phyloP scores from a whole-genome alignment of 768 basidiomycete genomes.

The Kwoniella pini region DNA sequence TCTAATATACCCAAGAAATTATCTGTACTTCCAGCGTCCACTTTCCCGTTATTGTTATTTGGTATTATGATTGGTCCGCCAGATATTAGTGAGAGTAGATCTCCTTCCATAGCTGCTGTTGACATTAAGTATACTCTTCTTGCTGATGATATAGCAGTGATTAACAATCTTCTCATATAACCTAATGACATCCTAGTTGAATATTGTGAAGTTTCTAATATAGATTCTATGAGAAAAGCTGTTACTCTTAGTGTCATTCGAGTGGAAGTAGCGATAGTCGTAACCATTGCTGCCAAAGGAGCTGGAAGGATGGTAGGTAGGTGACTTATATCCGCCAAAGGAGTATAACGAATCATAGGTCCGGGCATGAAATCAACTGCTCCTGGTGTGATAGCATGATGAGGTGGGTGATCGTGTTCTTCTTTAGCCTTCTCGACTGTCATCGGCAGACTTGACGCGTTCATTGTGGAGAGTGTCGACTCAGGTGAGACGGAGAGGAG shows the following conservation, averaged over 20 bases:
- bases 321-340: conserved; percentile 16
- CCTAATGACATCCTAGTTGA: conserved; percentile 48
- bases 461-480: too few species aligned
- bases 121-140: conserved; percentile 49
- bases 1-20: conserved; percentile 53
- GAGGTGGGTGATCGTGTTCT: neutral
- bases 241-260: conserved; percentile 44
- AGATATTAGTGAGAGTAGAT: conserved; percentile 15
- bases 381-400: neutral
- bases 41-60: neutral
- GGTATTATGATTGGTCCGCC: neutral
- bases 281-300: conserved; percentile 53
- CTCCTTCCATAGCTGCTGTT: conserved; percentile 37
- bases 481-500: too few species aligned
- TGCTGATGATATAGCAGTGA: conserved; percentile 54
- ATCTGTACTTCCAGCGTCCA: conserved; percentile 21
- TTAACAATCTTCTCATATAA: conserved; percentile 49
- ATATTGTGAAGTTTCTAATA: conserved; percentile 47
- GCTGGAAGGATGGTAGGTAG: conserved; percentile 51
- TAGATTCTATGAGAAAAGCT: conserved; percentile 53
- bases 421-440: neutral
- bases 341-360: conserved; percentile 10
- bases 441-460: too few species aligned
- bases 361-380: conserved; percentile 6
- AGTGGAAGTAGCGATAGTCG: conserved; percentile 48